Evolutionary conservation across 139 green algal species (phyloP), one percentile per base, ranked within the genome.

Genomic region (Chlorella vulgaris): DNA sequence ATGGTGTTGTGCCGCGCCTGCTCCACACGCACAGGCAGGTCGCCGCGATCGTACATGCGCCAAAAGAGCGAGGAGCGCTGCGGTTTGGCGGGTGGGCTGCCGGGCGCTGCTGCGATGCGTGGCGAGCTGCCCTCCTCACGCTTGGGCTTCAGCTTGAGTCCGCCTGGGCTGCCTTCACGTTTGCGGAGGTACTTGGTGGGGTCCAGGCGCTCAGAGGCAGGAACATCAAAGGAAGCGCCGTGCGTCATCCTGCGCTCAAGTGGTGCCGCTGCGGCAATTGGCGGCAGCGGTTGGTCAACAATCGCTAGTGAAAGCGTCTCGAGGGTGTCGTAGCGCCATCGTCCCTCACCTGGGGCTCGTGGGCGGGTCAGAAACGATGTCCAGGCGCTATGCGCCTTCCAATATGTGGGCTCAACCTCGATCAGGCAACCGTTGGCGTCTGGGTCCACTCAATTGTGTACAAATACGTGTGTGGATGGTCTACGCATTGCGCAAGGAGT

Each of bases 1-100:
- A 98, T 93, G 15, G 90, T 90, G 77, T 96, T 98, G 87, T 95
- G 94, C 33, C 84, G 85, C 5, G 91, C 63, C 83, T 96, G 93
- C 62, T 96, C 93, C 38, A 98, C 90, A 18, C 84, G 79, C 15
- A 96, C 88, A 29, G 94, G 94, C 58, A 98, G 86, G 79, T 96
- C 94, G 0, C 92, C 92, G 19, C 92, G 85, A 68, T 97, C 91
- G 82, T 98, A 98, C 78, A 96, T 94, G 19, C 87, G 84, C 65
- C 94, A 85, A 82, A 98, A 98, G 15, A 87, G 62, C 31, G 73
- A 22, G 40, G 76, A 82, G 35, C 51, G 33, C 47, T 83, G 77
- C 42, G 61, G 66, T 5, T 33, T 38, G 53, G 21, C 51, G 33
- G 10, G 53, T 24, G 28, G 31, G 76, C 76, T 63, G 76, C 60